These are phyloP conservation scores for Solanum tacnaense DNA, from an alignment of 257 asterid genomes.

Conservation along the genomic window DNA sequence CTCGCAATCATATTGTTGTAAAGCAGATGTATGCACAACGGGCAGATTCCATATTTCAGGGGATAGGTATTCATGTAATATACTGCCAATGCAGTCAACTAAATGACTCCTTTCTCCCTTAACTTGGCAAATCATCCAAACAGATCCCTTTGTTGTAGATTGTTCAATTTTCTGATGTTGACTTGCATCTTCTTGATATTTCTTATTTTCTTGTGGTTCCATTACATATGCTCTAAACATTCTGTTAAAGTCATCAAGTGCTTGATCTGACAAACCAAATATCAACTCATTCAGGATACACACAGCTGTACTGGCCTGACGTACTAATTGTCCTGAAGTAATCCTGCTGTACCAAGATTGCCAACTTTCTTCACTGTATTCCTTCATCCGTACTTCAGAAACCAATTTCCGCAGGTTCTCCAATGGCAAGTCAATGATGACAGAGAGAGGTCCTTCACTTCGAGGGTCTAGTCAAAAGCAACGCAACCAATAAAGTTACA, in stretches of 20 bases:
- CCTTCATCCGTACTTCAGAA: slow-evolving; percentile 59
- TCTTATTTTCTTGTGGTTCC: slow-evolving; percentile 13
- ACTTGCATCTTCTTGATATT: slow-evolving; percentile 9
- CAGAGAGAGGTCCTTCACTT: slow-evolving; percentile 56
- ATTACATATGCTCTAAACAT: slow-evolving; percentile 27
- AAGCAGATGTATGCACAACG: slow-evolving; percentile 38
- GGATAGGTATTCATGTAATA: slow-evolving; percentile 84
- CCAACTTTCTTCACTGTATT: slow-evolving; percentile 63
- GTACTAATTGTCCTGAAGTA: slow-evolving; percentile 70
- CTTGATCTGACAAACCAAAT: slow-evolving; percentile 72
- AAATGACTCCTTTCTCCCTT: slow-evolving; percentile 35
- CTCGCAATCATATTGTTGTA: slow-evolving; percentile 33
- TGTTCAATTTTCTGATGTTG: slow-evolving; percentile 13
- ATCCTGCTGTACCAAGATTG: slow-evolving; percentile 70
- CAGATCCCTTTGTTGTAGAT: slow-evolving; percentile 20
- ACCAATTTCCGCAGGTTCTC: slow-evolving; percentile 63
- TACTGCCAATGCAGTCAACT: slow-evolving; percentile 66
- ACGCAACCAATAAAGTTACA: slow-evolving; percentile 9
- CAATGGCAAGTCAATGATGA: slow-evolving; percentile 65
- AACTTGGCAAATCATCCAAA: slow-evolving; percentile 25
- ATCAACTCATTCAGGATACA: slow-evolving; percentile 86
- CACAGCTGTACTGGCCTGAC: slow-evolving; percentile 85
- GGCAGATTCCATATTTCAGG: slow-evolving; percentile 95
- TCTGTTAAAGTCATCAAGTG: slow-evolving; percentile 27
- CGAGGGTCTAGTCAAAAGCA: slow-evolving; percentile 39